Evolutionary conservation across 75 land plant genomes (phyloP), one percentile per base, ranked within the genome.

Genomic region (Sequoiadendron giganteum): DNA sequence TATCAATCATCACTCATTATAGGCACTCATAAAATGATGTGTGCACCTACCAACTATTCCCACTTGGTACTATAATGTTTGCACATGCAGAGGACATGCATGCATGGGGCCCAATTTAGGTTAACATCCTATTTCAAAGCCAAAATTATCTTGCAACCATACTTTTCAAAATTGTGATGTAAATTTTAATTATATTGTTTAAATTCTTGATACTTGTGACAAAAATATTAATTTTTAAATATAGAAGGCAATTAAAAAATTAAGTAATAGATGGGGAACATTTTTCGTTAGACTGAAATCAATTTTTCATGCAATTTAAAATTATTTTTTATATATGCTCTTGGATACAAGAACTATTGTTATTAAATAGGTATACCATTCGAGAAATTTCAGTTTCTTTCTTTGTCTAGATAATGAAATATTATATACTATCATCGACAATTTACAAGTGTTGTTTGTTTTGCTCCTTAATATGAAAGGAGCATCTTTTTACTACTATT

Each of bases 281-380:
- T 1, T 2, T 19, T 52, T 21, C 1, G 16, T 56, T 56, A 56
- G 18, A 18, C 28, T 80, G 28, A n/a, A 30, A 54, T 84, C 15
- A 13, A 38, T 56, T 25, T 3, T 2, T 10, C 47, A 45, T 40
- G 42, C 8, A 43, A 25, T 28, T n/a, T 85, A 85, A n/a, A 70
- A 45, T 18, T 3, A 0, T 1, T 54, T 54, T 16, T 43, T 45
- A 5, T 45, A 42, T 86, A 11, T 5, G 88, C 28, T 11, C 38
- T n/a, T 40, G 16, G 28, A 10, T 87, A n/a, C 87, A 97, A 98
- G 99, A 19, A 98, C 98, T 19, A 91, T 98, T 30, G 94, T 96
- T 73, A 96, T 96, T 86, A 91, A 89, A 40, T 83, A 87, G 42
- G 81, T 96, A 58, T 92, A 92, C 76, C 99, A 96, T 88, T 98